Percentiles rank a stretch among this genome's conserved stretches.
phyloP scores from a whole-genome alignment of 345 rosid genomes.

The Heritiera fomes region DNA sequence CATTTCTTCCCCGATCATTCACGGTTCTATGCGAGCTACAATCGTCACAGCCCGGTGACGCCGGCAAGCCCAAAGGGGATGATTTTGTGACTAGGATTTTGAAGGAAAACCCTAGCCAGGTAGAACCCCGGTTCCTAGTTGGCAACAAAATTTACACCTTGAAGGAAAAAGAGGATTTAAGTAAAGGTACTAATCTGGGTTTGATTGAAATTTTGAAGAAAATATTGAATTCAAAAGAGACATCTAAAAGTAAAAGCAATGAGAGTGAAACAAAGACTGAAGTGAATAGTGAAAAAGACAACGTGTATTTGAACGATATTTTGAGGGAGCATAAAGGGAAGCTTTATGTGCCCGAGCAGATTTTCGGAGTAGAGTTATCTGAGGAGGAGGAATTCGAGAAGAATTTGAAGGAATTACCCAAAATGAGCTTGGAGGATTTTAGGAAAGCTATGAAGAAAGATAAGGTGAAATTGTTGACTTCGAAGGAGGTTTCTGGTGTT shows the following conservation, averaged over 20 bases:
- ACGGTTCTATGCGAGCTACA: conserved; percentile 50
- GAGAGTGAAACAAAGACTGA: conserved; percentile 27
- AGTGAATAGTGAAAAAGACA: conserved; percentile 29
- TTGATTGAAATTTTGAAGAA: conserved; percentile 43
- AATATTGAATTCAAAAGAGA: conserved; percentile 42
- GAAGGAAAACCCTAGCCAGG: conserved; percentile 85
- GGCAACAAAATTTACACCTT: conserved; percentile 59
- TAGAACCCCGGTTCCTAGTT: conserved; percentile 64
- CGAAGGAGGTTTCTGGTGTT: conserved; percentile 50
- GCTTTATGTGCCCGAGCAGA: conserved; percentile 88
- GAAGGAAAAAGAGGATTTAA: conserved; percentile 57
- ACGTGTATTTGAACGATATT: conserved; percentile 75
- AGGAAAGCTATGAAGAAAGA: conserved; percentile 59
- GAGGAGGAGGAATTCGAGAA: conserved; percentile 77
- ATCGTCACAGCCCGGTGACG: conserved; percentile 36
- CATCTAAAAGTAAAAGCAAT: conserved; percentile 25
- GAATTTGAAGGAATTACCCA: conserved; percentile 62
- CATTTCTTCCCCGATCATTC: conserved; percentile 48
- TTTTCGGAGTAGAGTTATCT: conserved; percentile 64
- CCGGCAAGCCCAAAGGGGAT: conserved; percentile 35
- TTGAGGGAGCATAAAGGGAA: conserved; percentile 82
- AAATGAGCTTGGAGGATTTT: conserved; percentile 72
- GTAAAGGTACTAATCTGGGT: conserved; percentile 42
- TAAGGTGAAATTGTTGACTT: conserved; percentile 71
- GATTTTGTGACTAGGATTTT: conserved; percentile 70